Evolutionary conservation across 75 land plant genomes (phyloP).

Genomic region (Cupressus sempervirens): DNA sequence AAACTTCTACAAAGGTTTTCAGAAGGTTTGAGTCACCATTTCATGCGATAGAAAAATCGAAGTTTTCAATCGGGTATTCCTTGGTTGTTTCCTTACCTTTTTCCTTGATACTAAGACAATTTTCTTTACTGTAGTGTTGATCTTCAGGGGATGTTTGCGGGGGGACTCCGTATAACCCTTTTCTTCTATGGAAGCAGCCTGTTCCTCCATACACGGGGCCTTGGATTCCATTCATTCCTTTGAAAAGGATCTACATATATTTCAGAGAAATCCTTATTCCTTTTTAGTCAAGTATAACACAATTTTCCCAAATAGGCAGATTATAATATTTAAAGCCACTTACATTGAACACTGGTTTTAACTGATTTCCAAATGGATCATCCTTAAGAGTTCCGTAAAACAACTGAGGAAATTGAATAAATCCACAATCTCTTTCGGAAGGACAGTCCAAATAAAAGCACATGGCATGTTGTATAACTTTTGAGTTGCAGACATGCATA

Average conservation of each 20-base stretch:
- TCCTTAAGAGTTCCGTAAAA: constrained; percentile 15
- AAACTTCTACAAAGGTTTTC: not conserved
- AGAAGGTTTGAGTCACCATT: not conserved
- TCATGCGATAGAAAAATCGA: not conserved
- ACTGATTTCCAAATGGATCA: constrained; percentile 20
- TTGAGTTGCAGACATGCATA: constrained; percentile 24
- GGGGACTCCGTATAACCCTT: constrained; percentile 26
- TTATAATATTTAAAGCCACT: not conserved
- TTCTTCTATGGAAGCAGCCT: constrained; percentile 36
- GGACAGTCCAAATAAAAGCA: constrained; percentile 20
- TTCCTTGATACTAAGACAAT: not conserved
- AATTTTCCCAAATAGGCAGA: not conserved
- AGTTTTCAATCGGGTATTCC: not conserved
- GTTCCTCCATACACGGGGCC: constrained; percentile 33
- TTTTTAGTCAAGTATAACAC: not conserved
- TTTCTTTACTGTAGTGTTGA: not conserved
- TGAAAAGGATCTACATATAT: not conserved
- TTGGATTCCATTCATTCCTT: constrained; percentile 30
- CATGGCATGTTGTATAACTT: constrained; percentile 20
- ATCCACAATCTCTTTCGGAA: constrained; percentile 16
- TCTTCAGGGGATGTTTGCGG: constrained; percentile 14
- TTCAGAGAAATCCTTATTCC: not conserved
- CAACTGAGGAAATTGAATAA: constrained; percentile 27
- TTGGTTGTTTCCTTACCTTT: not conserved
- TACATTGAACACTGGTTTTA: not conserved